These are phyloP conservation scores for Chlorella ohadii DNA, from an alignment of 139 green algal species.

Conservation along the genomic window DNA sequence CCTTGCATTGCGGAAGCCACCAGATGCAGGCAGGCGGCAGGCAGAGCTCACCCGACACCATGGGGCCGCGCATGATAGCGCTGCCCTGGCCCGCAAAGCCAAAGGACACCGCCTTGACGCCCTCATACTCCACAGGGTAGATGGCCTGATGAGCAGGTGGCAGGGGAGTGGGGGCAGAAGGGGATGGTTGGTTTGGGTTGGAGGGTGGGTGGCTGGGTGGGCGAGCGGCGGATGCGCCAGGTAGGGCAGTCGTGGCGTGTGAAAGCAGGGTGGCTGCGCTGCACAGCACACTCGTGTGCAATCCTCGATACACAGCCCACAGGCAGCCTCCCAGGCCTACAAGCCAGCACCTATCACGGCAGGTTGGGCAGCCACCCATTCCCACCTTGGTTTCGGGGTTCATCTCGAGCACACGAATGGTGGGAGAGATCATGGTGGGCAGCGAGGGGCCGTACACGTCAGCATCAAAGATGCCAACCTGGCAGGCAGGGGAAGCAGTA, in stretches of 20 bases:
- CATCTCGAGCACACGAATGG: conserved; percentile 83
- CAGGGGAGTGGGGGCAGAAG: not conserved
- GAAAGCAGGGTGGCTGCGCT: too few species aligned
- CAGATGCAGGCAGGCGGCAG: too few species aligned
- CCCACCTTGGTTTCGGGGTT: conserved; percentile 71
- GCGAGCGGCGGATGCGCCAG: too few species aligned
- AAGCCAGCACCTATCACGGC: too few species aligned
- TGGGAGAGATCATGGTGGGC: conserved; percentile 95
- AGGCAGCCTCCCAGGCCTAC: too few species aligned
- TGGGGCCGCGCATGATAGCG: conserved; percentile 98
- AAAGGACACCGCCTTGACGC: conserved; percentile 98
- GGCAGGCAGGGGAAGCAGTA: not conserved
- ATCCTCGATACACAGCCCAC: too few species aligned
- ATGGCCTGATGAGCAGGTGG: conserved; percentile 61
- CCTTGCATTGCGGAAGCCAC: too few species aligned
- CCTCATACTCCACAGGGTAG: conserved; percentile 90
- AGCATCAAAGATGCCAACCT: conserved; percentile 97
- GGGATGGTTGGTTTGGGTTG: too few species aligned
- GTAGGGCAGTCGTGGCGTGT: too few species aligned
- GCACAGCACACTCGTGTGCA: too few species aligned
- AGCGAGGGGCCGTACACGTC: conserved; percentile 98
- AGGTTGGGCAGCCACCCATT: not conserved
- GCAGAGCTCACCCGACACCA: conserved; percentile 83
- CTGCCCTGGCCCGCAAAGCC: conserved; percentile 95
- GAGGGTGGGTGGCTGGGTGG: too few species aligned